These are phyloP conservation scores for Dacryopinax primogenitus DNA, from an alignment of 768 basidiomycete genomes.

Conservation along the genomic window DNA sequence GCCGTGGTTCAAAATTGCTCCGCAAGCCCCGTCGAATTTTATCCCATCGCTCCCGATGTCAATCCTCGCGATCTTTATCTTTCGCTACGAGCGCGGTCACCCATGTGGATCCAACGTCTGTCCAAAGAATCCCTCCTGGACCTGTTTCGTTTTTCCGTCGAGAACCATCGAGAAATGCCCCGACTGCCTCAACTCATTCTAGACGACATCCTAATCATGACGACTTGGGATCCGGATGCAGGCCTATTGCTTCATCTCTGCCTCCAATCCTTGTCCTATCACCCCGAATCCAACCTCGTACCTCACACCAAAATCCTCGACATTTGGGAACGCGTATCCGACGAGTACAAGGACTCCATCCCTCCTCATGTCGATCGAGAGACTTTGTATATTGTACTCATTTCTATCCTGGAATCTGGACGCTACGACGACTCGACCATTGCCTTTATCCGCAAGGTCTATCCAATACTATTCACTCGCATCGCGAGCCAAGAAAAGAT, in stretches of 20 bases:
- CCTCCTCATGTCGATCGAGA: neutral
- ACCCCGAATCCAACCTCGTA: neutral
- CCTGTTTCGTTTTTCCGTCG: neutral
- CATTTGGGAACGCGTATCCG: neutral
- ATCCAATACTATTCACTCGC: neutral
- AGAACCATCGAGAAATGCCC: neutral
- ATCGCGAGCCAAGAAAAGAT: neutral
- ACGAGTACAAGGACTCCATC: neutral
- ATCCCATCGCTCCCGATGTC: conserved; percentile 2
- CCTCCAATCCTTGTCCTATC: neutral
- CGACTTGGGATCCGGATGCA: neutral
- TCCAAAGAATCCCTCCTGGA: neutral
- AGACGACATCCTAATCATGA: neutral
- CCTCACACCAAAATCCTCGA: neutral
- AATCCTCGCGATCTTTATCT: neutral
- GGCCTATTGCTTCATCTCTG: neutral
- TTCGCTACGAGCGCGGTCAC: neutral
- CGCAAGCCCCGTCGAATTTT: neutral
- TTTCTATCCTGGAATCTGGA: neutral
- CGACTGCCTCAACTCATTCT: neutral
- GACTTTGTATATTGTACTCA: neutral
- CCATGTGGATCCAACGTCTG: neutral
- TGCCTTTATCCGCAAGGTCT: neutral
- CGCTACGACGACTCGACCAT: neutral
- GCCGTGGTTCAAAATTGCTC: neutral